These are phyloP conservation scores for Brachypodium distachyon DNA, from an alignment of 202 grass and related monocot species.

Conservation along the genomic window DNA sequence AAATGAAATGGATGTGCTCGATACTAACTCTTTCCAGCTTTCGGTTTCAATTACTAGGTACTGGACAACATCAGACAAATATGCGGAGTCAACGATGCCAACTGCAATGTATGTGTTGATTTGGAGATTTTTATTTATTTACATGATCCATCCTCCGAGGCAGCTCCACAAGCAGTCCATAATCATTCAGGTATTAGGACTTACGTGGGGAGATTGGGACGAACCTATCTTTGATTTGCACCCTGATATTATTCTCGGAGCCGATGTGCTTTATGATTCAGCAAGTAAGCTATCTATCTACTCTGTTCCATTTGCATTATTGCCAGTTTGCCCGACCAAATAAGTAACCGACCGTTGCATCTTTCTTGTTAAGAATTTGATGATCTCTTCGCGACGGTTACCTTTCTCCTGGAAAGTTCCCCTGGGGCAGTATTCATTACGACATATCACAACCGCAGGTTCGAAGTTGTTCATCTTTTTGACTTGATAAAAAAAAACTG, in stretches of 20 bases:
- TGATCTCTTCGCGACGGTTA: slow-evolving; percentile 60
- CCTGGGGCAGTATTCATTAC: slow-evolving; percentile 65
- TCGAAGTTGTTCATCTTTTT: background rate
- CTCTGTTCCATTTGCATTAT: background rate
- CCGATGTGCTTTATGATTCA: slow-evolving; percentile 76
- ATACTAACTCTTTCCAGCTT: background rate
- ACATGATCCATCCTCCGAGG: background rate
- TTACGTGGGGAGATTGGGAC: slow-evolving; percentile 86
- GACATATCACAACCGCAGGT: slow-evolving; percentile 87
- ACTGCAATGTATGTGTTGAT: slow-evolving; percentile 47
- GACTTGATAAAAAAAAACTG: background rate
- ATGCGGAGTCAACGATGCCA: slow-evolving; percentile 47
- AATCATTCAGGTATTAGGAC: slow-evolving; percentile 53
- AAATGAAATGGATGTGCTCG: background rate
- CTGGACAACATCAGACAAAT: slow-evolving; percentile 65
- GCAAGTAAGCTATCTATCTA: slow-evolving; percentile 34
- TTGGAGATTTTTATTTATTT: background rate
- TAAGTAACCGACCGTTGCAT: background rate
- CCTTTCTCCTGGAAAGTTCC: slow-evolving; percentile 63
- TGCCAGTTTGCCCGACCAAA: background rate
- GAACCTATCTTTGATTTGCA: slow-evolving; percentile 48
- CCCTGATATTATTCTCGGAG: slow-evolving; percentile 75
- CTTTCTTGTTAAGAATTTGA: slow-evolving; percentile 54
- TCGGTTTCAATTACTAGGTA: slow-evolving; percentile 36
- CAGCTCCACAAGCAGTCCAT: background rate